Conservation (phyloP, 495 filamentous ascomycete genomes). For the Xylaria telfairii region DNA sequence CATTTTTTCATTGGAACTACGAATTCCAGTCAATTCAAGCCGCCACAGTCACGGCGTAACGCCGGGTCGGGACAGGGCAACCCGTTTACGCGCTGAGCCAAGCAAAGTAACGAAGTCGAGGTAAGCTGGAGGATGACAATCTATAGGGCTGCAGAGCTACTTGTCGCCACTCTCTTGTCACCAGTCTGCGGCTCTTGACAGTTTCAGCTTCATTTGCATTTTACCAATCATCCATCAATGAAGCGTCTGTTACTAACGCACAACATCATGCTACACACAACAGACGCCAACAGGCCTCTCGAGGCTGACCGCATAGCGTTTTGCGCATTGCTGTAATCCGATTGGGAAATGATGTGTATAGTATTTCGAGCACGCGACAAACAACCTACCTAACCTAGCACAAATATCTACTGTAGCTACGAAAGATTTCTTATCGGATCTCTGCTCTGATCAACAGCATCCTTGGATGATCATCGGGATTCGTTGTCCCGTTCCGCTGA, state of each 20-base stretch:
- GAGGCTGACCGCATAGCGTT: not conserved
- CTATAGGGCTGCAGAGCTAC: conserved; percentile 3
- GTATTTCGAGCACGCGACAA: conserved; percentile 7
- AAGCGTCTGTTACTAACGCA: not conserved
- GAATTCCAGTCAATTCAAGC: conserved; percentile 4
- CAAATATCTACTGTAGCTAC: too few relatives aligned
- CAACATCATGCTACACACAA: not conserved
- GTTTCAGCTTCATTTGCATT: not conserved
- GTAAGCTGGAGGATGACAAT: not conserved
- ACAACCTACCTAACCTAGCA: not conserved
- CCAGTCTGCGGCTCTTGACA: not conserved
- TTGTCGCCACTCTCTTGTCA: not conserved
- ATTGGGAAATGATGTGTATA: not conserved
- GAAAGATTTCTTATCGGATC: too few relatives aligned
- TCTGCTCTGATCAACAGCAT: not conserved
- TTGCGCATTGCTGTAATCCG: not conserved
- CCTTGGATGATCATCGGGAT: not conserved
- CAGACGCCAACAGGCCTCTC: not conserved
- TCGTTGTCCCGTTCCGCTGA: not conserved
- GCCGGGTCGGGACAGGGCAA: not conserved
- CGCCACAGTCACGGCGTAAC: conserved; percentile 5
- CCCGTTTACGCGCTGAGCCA: conserved; percentile 4
- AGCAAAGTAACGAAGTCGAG: not conserved
- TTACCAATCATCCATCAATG: conserved; percentile 9
- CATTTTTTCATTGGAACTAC: not conserved